Conservation (phyloP, 139 green algal species). For the Auxenochlorella pyrenoidosa region DNA sequence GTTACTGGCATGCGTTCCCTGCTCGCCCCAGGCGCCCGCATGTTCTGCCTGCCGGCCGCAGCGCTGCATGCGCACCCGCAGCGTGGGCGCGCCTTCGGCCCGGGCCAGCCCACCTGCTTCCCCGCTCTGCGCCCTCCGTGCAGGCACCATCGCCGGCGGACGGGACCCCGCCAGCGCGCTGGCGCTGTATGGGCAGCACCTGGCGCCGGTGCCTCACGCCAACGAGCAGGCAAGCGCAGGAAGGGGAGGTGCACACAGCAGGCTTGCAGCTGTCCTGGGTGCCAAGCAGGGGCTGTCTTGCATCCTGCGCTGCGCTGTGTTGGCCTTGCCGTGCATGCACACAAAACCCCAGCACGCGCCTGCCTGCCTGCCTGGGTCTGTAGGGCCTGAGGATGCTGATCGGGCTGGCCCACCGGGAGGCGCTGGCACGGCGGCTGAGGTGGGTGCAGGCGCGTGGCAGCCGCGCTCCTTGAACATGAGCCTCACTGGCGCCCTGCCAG, state of each 20-base stretch:
- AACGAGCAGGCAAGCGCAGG: conserved; percentile 31
- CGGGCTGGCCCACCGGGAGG: conserved; percentile 28
- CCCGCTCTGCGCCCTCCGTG: background rate
- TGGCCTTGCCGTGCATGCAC: too few relatives aligned
- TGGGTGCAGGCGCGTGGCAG: background rate
- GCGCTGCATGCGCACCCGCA: too few relatives aligned
- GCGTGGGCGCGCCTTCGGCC: too few relatives aligned
- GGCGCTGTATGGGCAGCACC: conserved; percentile 6
- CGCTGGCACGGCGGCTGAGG: conserved; percentile 12
- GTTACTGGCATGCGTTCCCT: too few relatives aligned
- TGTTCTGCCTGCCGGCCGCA: too few relatives aligned
- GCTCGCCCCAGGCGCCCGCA: too few relatives aligned
- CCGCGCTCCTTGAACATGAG: too few relatives aligned
- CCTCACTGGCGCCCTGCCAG: too few relatives aligned
- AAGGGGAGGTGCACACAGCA: background rate
- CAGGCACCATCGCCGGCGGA: conserved; percentile 28
- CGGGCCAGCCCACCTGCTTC: too few relatives aligned
- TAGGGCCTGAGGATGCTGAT: conserved; percentile 34
- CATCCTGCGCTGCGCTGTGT: too few relatives aligned
- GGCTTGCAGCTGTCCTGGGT: too few relatives aligned
- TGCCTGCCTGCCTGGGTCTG: background rate
- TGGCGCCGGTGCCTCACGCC: conserved; percentile 23
- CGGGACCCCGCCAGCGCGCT: conserved; percentile 6
- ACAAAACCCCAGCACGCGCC: too few relatives aligned
- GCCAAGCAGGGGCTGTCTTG: background rate